phyloP scores from a whole-genome alignment of 805 yeast genomes.

The Ogataea allantospora region DNA sequence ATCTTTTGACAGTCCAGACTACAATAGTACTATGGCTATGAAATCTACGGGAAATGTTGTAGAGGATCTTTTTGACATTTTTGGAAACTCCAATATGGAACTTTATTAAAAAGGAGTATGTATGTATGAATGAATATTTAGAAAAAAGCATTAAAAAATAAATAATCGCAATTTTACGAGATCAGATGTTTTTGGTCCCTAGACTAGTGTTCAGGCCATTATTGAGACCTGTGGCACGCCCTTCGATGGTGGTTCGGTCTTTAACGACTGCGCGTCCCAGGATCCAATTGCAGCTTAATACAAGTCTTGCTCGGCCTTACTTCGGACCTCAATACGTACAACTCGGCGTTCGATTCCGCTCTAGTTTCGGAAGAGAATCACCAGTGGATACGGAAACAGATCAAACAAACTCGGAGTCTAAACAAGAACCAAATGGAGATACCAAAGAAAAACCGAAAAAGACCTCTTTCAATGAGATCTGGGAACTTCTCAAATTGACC shows the following conservation, averaged over 20 bases:
- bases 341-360: no score
- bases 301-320: no score
- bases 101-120: no score
- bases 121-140: neutral
- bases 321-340: no score
- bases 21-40: no score
- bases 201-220: neutral
- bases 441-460: conserved; percentile 3
- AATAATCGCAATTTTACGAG: neutral
- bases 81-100: conserved; percentile 15
- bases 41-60: conserved; percentile 4
- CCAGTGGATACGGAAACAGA: no score
- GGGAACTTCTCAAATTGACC: conserved; percentile 53
- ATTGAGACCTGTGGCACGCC: neutral
- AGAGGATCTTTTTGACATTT: conserved; percentile 19
- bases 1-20: no score
- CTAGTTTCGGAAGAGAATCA: no score
- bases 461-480: conserved; percentile 37
- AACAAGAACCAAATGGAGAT: neutral
- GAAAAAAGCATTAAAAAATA: conserved; percentile 1
- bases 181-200: neutral
- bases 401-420: neutral
- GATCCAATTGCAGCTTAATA: no score
- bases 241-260: no score
- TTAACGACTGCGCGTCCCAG: no score